Evolutionary conservation across 768 basidiomycete genomes (phyloP), one percentile per base, ranked within the genome.

Genomic region (Coprinellus micaceus): DNA sequence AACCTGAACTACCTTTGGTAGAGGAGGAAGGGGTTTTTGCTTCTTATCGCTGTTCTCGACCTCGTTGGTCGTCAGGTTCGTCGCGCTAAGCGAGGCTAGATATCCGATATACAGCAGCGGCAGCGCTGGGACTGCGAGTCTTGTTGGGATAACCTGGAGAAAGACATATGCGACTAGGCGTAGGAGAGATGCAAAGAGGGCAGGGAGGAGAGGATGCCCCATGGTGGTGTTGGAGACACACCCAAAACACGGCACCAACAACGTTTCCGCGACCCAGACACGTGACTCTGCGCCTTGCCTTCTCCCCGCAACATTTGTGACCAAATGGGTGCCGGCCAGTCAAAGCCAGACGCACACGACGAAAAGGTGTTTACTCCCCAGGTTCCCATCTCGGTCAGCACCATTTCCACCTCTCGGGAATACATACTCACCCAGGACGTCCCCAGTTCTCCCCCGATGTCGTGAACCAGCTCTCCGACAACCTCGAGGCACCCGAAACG

Each of bases 401-500:
- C 44, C 25, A 4, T 26, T 15, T 19, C 30, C 7, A 30, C 22
- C 30, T 22, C 12, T 17, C n/a, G n/a, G 28, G 29, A 19, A 28
- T 43, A 36, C 44, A 12, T 17, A 21, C 56, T 53, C 36, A 30
- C 44, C 44, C 45, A 53, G 19, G 48, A 33, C 24, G 17, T 10
- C 26, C 44, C 12, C 36, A 94, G 91, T 90, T 95, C 73, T 89
- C 89, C n/a, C 82, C 82, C 46, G 83, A 88, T 69, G 83, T 95
- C 56, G 84, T 94, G 66, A 83, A 88, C 74, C 83, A 86, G 56
- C 85, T 94, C 59, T 77, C 84, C 19, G 85, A 91, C 71, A 75
- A 80, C 57, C 68, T 81, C 33, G 79, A 82, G 41, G 77, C 85
- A 1, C 72, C 86, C 10, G 78, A 78, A 47, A 82, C 84, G 2